These are phyloP conservation scores for Batkoa obscura DNA, from an alignment of 371 early-diverging fungal genomes.

Conservation along the genomic window DNA sequence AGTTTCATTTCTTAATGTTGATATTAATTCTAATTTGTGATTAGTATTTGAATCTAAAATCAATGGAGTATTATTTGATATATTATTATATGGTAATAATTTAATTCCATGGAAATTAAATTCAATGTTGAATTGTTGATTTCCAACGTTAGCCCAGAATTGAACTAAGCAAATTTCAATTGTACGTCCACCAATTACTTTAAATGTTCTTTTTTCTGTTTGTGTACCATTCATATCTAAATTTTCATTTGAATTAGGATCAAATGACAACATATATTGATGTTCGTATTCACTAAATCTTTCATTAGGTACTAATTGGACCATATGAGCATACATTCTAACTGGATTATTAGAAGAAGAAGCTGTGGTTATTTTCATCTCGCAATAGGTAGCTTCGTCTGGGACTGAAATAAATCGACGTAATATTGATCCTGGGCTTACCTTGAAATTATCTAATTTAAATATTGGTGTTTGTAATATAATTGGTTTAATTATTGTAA, in stretches of 20 bases:
- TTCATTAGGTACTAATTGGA: slow-evolving; percentile 54
- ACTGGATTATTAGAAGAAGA: slow-evolving; percentile 25
- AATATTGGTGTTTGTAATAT: slow-evolving; percentile 22
- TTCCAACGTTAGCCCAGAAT: slow-evolving; percentile 67
- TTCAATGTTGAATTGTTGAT: slow-evolving; percentile 43
- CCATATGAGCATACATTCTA: slow-evolving; percentile 33
- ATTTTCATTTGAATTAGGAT: background rate
- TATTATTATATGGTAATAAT: slow-evolving; percentile 11
- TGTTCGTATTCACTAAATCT: slow-evolving; percentile 38
- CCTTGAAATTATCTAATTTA: slow-evolving; percentile 32
- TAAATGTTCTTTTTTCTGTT: slow-evolving; percentile 28
- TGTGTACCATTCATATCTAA: slow-evolving; percentile 31
- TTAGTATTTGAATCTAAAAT: background rate
- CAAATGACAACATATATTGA: slow-evolving; percentile 27
- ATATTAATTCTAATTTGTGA: background rate
- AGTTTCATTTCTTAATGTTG: background rate
- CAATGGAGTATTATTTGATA: background rate
- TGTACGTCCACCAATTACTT: slow-evolving; percentile 50
- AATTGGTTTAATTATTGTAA: slow-evolving; percentile 72
- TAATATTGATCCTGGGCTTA: slow-evolving; percentile 56
- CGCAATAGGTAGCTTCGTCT: slow-evolving; percentile 49
- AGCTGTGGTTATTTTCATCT: slow-evolving; percentile 11
- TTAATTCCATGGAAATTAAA: slow-evolving; percentile 68
- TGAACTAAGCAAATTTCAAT: slow-evolving; percentile 67
- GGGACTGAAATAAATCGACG: slow-evolving; percentile 72